Base-by-base conservation (phyloP, 768 basidiomycete genomes). In the Kwoniella newhampshirensis region DNA sequence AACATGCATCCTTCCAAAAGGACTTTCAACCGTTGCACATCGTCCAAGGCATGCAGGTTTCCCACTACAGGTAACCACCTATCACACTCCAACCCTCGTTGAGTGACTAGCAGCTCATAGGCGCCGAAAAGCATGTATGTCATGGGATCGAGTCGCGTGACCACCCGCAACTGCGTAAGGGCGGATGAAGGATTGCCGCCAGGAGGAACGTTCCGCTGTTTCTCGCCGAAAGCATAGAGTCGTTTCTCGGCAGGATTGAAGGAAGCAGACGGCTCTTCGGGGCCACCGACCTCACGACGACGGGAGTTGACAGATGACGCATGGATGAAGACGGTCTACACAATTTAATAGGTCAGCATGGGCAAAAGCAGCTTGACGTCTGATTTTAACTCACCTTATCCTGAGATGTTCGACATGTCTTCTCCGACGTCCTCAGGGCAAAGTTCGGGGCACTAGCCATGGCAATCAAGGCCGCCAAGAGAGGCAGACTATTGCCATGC, bases 111-210 rank as follows among this genome's bases (percentile, higher is more conserved):
- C 27, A 92, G 81, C 47, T 85, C 82, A 74, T 89, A 85, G 0
- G 91, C 91, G 5, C 92, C 93, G 66, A 97, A 94, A 11, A 97
- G 81, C 75, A 94, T 81, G 73, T 92, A 94, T 4, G 86, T 86
- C 81, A 97, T 80, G 8, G 88, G 88, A 71, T 94, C 91, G 23
- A 97, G 78, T 42, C 86, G 85, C 0, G 90, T 92, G 12, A 90
- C 91, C 30, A 82, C 85, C 46, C 91, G 82, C 20, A 94, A 80
- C 74, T 82, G 87, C 47, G 83, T 90, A 67, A 86, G 84, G 3
- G 86, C 78, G 8, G 68, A 65, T 18, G 77, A 73, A 23, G 80
- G 12, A 71, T 75, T 61, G 73, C 71, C 20, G 83, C 72, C 67
- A 20, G 59, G 62, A 26, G 68, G 82, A 35, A 87, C 79, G 64